Base-by-base conservation (phyloP, 306 rosid genomes). In the Heteromeles arbutifolia region DNA sequence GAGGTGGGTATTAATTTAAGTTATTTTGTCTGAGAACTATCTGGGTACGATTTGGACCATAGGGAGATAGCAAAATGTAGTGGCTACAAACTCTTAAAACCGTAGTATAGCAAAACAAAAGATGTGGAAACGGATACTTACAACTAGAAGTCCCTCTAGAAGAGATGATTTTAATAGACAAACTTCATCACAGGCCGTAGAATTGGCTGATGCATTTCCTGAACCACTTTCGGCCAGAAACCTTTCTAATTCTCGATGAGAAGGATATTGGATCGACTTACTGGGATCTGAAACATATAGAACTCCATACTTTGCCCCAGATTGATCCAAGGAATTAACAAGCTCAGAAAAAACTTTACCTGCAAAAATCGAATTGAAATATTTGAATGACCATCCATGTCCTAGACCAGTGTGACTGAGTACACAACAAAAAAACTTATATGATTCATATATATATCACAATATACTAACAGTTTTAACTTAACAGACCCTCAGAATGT, bases 101-200 rank as follows among this genome's bases (percentile, higher is more conserved):
- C 61, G 57, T 11, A 45, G 8, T 5, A 24, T 39, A 32, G 59
- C 34, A 54, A 37, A 52, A 70, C 25, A 13, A 15, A 32, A 63
- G 26, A 37, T 31, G 12, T 67, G 76, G 56, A 75, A 64, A 67
- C 28, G 78, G 74, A 78, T 79, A 69, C 96, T 86, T 87, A 95
- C 98, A 73, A 95, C 98, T 8, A 95, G 73, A 78, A 95, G 61
- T 69, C 98, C 98, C 81, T 95, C 97, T 70, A 95, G 80, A 84
- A 95, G 97, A n/a, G 97, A 92, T 65, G 98, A 85, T 80, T 92
- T 92, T 78, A 92, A 72, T 78, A 85, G 89, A 86, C 98, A 95
- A 80, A 95, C 92, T 79, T 77, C 85, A 84, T 89, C 95, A 82
- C 98, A 95, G 58, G 21, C 2, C 26, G 88, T 82, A 43, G 70